Evolutionary conservation across 805 yeast genomes (phyloP).

Genomic region (Lachancea waltii): DNA sequence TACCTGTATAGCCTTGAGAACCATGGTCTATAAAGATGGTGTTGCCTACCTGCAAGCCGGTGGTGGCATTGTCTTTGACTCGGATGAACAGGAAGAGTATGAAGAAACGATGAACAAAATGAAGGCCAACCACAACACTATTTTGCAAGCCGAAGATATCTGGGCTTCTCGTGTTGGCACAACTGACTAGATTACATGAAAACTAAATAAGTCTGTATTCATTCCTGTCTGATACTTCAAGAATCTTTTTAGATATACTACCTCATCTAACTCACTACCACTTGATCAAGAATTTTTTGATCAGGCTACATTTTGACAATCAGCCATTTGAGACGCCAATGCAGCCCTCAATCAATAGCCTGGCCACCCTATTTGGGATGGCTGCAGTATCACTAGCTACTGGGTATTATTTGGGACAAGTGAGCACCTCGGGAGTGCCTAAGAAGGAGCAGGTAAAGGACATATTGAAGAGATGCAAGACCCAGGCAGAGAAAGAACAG

Average conservation of each 20-base stretch:
- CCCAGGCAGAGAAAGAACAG: conserved; percentile 13
- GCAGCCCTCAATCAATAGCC: conserved; percentile 13
- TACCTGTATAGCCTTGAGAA: conserved; percentile 94
- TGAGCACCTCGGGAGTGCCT: conserved; percentile 11
- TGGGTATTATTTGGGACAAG: conserved; percentile 27
- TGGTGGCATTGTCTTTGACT: conserved; percentile 95
- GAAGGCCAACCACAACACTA: conserved; percentile 85
- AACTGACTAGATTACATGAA: background rate
- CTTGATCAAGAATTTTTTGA: too few species aligned
- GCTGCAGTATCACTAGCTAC: conserved; percentile 28
- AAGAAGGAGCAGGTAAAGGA: conserved; percentile 15
- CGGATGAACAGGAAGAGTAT: conserved; percentile 93
- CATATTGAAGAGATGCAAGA: conserved; percentile 14
- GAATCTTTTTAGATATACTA: too few species aligned
- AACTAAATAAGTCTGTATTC: too few species aligned
- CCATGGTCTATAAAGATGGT: conserved; percentile 92
- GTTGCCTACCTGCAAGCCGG: conserved; percentile 95
- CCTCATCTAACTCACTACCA: too few species aligned
- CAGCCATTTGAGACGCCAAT: too few species aligned
- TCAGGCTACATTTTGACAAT: too few species aligned
- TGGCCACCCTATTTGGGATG: conserved; percentile 19
- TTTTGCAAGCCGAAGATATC: conserved; percentile 83
- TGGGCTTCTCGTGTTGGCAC: conserved; percentile 48
- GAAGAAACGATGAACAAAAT: conserved; percentile 95
- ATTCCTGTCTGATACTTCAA: too few species aligned